phyloP scores from a whole-genome alignment of 176 grass and related monocot species.

The Hsuehochloa calcarea region DNA sequence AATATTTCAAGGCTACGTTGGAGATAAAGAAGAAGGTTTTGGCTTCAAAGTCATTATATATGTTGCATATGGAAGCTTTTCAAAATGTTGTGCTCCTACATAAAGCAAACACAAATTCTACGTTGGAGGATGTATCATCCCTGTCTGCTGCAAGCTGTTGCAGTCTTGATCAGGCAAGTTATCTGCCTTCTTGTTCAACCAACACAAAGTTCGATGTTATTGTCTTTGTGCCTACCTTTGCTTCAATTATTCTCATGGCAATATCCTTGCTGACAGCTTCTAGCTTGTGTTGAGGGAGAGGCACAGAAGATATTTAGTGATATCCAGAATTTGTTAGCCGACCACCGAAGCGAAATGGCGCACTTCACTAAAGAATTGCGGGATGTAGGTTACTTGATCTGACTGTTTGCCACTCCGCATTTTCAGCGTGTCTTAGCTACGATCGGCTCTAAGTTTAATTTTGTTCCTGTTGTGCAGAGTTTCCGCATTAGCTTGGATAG shows the following conservation, averaged over 20 bases:
- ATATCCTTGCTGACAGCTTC: slow-evolving; percentile 53
- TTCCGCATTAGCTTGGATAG: slow-evolving; percentile 62
- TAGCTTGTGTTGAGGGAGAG: slow-evolving; percentile 63
- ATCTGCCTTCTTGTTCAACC: neutral
- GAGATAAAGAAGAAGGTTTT: slow-evolving; percentile 84
- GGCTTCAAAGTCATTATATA: slow-evolving; percentile 73
- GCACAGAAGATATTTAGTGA: slow-evolving; percentile 64
- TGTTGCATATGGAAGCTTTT: slow-evolving; percentile 81
- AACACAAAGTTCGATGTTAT: neutral
- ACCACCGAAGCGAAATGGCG: slow-evolving; percentile 65
- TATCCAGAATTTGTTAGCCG: slow-evolving; percentile 64
- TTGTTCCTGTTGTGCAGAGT: slow-evolving; percentile 55
- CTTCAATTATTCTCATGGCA: slow-evolving; percentile 27
- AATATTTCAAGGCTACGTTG: slow-evolving; percentile 51
- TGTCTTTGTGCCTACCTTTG: neutral
- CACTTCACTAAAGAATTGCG: slow-evolving; percentile 74
- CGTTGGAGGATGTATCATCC: slow-evolving; percentile 75
- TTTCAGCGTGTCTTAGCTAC: neutral
- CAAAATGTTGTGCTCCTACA: slow-evolving; percentile 89
- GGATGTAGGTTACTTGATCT: slow-evolving; percentile 57
- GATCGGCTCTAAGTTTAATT: neutral
- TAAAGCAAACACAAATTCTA: slow-evolving; percentile 74
- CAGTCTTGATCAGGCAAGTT: slow-evolving; percentile 79
- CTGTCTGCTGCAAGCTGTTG: slow-evolving; percentile 60
- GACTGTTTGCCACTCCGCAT: neutral